These are phyloP conservation scores for Camellia sinensis DNA, from an alignment of 148 eudicot genomes.

Conservation along the genomic window DNA sequence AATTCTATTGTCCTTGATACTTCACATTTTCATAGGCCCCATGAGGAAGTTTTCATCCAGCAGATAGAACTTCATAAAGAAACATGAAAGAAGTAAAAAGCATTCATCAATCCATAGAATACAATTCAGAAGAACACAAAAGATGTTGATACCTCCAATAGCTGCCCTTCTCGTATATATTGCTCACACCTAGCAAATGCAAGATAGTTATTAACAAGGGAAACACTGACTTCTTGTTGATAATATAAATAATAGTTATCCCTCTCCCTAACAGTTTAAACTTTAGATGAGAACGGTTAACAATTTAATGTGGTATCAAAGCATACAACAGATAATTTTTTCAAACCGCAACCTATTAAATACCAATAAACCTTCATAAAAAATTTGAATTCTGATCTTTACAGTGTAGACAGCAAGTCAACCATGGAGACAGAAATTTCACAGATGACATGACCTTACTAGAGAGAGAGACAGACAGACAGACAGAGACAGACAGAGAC, in stretches of 20 bases:
- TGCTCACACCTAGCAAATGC: conserved; percentile 57
- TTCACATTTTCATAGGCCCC: neutral
- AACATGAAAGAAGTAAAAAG: neutral
- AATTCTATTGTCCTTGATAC: neutral
- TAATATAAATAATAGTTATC: too few relatives aligned
- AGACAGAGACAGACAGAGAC: too few relatives aligned
- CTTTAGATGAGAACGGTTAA: too few relatives aligned
- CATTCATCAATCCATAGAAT: neutral
- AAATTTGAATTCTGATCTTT: too few relatives aligned
- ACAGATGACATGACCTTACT: too few relatives aligned
- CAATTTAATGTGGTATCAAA: too few relatives aligned
- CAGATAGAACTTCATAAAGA: neutral
- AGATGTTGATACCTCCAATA: conserved; percentile 53
- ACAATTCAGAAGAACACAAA: conserved; percentile 8
- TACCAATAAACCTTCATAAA: neutral
- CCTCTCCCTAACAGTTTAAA: too few relatives aligned
- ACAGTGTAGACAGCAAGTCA: too few relatives aligned
- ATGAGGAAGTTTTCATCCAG: neutral
- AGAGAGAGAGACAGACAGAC: too few relatives aligned
- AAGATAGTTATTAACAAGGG: neutral
- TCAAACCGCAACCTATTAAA: neutral
- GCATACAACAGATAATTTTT: too few relatives aligned
- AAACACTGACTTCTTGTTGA: neutral
- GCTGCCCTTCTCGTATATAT: conserved; percentile 60
- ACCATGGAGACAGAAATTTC: too few relatives aligned